These are phyloP conservation scores for Cucurbita argyrosperma DNA, from an alignment of 306 rosid genomes.

Conservation along the genomic window DNA sequence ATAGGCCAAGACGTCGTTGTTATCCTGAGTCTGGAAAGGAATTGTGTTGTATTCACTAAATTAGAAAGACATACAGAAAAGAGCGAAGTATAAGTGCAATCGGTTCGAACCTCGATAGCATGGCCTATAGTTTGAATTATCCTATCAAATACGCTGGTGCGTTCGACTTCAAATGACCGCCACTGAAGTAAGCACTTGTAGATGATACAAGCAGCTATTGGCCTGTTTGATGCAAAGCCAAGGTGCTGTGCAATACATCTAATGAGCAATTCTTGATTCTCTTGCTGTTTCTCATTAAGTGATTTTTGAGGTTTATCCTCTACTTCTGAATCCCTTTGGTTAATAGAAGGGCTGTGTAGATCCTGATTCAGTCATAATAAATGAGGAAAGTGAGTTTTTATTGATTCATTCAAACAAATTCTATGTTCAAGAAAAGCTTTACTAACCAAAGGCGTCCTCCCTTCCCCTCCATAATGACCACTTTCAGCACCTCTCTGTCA, in stretches of 20 bases:
- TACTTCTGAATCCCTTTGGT: conserved; percentile 80
- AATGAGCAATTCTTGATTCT: conserved; percentile 88
- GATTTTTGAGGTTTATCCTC: conserved; percentile 98
- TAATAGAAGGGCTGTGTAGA: conserved; percentile 41
- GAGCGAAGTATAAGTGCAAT: background rate
- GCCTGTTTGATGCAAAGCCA: conserved; percentile 88
- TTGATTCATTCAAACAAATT: background rate
- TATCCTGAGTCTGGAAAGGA: conserved; percentile 64
- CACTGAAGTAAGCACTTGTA: conserved; percentile 97
- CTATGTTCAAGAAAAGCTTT: background rate
- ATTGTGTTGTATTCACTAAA: background rate
- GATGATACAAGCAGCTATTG: conserved; percentile 86
- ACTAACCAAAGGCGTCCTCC: conserved; percentile 46
- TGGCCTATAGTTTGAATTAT: conserved; percentile 91
- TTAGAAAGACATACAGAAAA: background rate
- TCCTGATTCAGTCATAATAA: conserved; percentile 37
- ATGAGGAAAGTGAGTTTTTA: conserved; percentile 1
- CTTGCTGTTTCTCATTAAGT: conserved; percentile 99
- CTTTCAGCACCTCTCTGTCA: conserved; percentile 62
- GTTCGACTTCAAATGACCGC: conserved; percentile 99
- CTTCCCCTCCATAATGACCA: conserved; percentile 47
- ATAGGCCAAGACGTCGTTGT: conserved; percentile 72
- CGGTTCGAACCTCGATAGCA: conserved; percentile 38
- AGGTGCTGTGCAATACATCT: conserved; percentile 83
- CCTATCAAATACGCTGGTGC: conserved; percentile 87